Evolutionary conservation across 768 basidiomycete species (phyloP).

Genomic region (Sporobolomyces pararoseus): DNA sequence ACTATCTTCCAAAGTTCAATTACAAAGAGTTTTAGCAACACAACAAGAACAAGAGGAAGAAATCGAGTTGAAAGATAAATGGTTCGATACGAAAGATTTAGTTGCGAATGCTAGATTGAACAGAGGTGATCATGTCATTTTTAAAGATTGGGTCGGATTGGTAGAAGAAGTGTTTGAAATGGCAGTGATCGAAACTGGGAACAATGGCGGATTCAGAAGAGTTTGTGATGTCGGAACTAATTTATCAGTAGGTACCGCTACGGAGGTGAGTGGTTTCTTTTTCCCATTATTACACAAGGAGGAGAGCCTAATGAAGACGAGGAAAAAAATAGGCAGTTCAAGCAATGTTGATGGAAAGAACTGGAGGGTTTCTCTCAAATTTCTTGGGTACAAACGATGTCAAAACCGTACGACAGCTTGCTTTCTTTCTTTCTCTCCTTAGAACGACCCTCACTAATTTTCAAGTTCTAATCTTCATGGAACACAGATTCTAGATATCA

Average conservation of each 20-base stretch:
- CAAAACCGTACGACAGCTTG: constrained; percentile 3
- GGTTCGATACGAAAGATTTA: constrained; percentile 10
- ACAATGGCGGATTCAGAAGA: constrained; percentile 15
- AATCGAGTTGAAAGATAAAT: constrained; percentile 12
- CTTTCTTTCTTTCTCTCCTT: neutral
- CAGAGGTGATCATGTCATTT: constrained; percentile 35
- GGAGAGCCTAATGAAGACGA: too few relatives aligned
- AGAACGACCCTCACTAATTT: neutral
- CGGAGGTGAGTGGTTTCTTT: constrained; percentile 14
- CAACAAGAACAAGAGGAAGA: too few relatives aligned
- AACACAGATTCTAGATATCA: constrained; percentile 36
- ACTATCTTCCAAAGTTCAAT: constrained; percentile 15
- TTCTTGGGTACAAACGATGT: constrained; percentile 21
- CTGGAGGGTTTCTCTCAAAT: constrained; percentile 15
- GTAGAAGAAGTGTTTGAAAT: constrained; percentile 43
- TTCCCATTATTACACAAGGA: too few relatives aligned
- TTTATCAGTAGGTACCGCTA: constrained; percentile 28
- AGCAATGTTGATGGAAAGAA: constrained; percentile 23
- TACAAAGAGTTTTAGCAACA: constrained; percentile 23
- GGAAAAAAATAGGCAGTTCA: constrained; percentile 13
- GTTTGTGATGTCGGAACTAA: constrained; percentile 30
- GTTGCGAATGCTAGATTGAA: constrained; percentile 24
- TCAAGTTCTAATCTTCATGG: neutral
- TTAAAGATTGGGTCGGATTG: constrained; percentile 36
- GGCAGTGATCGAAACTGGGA: constrained; percentile 39